Percentiles rank a stretch among this genome's conserved stretches.
Evolutionary conservation across 164 flowering plant genomes (phyloP).

Genomic region (Dillenia suffruticosa): DNA sequence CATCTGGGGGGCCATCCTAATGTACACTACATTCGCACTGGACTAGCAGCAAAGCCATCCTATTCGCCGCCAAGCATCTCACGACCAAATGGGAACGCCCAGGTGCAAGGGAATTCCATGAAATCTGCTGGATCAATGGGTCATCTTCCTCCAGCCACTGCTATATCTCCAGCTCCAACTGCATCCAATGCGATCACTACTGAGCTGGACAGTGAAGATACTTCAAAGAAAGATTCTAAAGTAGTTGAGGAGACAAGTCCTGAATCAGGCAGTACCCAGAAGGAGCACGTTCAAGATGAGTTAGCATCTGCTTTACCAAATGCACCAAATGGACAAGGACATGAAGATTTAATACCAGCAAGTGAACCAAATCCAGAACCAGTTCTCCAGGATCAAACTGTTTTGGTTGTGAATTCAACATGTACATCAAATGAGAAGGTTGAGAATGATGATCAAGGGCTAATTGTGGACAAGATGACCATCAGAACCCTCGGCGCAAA

Average conservation of each 20-base stretch:
- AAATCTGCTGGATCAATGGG: slow-evolving; percentile 13
- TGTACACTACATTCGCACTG: slow-evolving; percentile 41
- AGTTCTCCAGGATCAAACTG: slow-evolving; percentile 5
- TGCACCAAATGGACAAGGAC: too few species aligned
- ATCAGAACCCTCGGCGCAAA: too few species aligned
- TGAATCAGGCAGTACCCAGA: neutral
- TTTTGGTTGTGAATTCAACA: slow-evolving; percentile 6
- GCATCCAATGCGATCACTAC: neutral
- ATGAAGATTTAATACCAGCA: too few species aligned
- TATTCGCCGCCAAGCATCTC: slow-evolving; percentile 15
- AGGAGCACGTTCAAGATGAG: slow-evolving; percentile 8
- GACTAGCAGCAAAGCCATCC: slow-evolving; percentile 20
- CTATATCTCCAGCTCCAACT: slow-evolving; percentile 11
- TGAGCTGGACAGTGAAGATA: slow-evolving; percentile 1
- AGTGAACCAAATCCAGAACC: slow-evolving; percentile 7
- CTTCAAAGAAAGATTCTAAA: slow-evolving; percentile 13
- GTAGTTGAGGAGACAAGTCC: slow-evolving; percentile 9
- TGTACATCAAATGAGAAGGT: slow-evolving; percentile 8
- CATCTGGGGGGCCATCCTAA: slow-evolving; percentile 30
- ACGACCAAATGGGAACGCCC: slow-evolving; percentile 7
- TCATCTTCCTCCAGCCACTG: slow-evolving; percentile 11
- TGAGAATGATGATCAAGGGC: slow-evolving; percentile 5
- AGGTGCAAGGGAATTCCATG: slow-evolving; percentile 6
- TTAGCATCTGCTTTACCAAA: slow-evolving; percentile 1
- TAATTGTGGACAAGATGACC: too few species aligned